These are phyloP conservation scores for Phytophthora macrochlamydospora DNA, from an alignment of 352 stramenopile species.

Conservation along the genomic window DNA sequence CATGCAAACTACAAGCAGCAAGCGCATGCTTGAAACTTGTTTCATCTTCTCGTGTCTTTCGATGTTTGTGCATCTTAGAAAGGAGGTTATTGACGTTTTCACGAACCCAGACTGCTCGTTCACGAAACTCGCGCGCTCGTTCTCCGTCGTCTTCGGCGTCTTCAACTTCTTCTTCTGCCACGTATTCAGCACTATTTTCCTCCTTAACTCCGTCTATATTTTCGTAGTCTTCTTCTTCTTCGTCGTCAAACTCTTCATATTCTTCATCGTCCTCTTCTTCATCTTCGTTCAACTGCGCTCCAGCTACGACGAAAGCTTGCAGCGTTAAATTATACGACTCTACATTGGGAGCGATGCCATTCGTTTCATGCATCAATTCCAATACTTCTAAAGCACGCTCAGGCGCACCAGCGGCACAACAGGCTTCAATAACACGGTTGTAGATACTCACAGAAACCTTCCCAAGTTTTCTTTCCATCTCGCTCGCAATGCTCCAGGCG, in stretches of 20 bases:
- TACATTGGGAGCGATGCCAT: conserved; percentile 35
- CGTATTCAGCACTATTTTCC: not conserved
- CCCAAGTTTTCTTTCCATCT: conserved; percentile 55
- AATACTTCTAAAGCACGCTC: conserved; percentile 50
- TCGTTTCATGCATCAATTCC: conserved; percentile 36
- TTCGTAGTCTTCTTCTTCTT: conserved; percentile 12
- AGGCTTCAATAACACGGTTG: conserved; percentile 66
- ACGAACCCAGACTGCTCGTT: conserved; percentile 28
- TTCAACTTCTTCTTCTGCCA: not conserved
- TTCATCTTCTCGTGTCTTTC: conserved; percentile 27
- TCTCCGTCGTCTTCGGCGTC: not conserved
- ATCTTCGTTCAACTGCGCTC: conserved; percentile 15
- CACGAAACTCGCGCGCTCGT: conserved; percentile 12
- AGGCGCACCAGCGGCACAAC: conserved; percentile 42
- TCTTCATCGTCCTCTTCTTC: conserved; percentile 31
- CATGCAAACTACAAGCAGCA: conserved; percentile 44
- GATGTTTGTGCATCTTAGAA: conserved; percentile 35
- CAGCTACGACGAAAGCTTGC: conserved; percentile 48
- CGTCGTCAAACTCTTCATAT: conserved; percentile 10
- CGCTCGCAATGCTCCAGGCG: conserved; percentile 40
- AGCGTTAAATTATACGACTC: conserved; percentile 67
- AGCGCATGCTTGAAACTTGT: conserved; percentile 40
- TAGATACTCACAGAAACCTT: conserved; percentile 46
- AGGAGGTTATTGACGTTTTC: conserved; percentile 34
- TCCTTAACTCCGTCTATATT: conserved; percentile 3